Conservation (phyloP, 2,329 filamentous ascomycete species). For the Fusarium fujikuroi region DNA sequence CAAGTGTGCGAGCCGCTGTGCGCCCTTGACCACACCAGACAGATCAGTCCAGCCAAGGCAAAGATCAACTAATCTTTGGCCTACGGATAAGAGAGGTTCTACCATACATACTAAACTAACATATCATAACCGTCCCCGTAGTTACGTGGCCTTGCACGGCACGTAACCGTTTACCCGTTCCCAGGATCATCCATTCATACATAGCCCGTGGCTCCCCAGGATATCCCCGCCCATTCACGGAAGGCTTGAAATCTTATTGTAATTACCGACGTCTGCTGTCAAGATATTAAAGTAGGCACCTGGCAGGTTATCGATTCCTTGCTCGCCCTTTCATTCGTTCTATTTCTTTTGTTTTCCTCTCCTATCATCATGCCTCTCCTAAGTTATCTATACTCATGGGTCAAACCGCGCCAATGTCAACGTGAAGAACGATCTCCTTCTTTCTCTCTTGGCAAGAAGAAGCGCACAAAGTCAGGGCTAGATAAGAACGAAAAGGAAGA, state of each 20-base stretch:
- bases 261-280: not conserved
- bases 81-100: conserved; percentile 12
- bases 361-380: conserved; percentile 36
- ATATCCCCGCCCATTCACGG: conserved; percentile 21
- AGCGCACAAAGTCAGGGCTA: conserved; percentile 26
- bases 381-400: conserved; percentile 39
- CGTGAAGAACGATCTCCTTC: conserved; percentile 25
- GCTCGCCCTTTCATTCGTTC: conserved; percentile 5
- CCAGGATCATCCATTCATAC: conserved; percentile 27
- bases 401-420: conserved; percentile 33
- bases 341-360: not conserved
- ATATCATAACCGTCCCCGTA: not conserved
- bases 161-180: conserved; percentile 29
- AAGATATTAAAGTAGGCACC: not conserved
- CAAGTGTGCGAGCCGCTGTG: conserved; percentile 16
- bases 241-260: conserved; percentile 22
- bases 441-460: conserved; percentile 39
- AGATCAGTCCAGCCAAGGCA: conserved; percentile 4
- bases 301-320: not conserved
- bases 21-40: conserved; percentile 9
- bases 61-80: conserved; percentile 12
- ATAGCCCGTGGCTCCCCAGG: conserved; percentile 27
- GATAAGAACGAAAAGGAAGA: conserved; percentile 48
- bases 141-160: conserved; percentile 41
- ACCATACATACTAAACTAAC: conserved; percentile 6